Evolutionary conservation across 2,329 filamentous ascomycete species (phyloP).

Genomic region (Akanthomyces muscarius): DNA sequence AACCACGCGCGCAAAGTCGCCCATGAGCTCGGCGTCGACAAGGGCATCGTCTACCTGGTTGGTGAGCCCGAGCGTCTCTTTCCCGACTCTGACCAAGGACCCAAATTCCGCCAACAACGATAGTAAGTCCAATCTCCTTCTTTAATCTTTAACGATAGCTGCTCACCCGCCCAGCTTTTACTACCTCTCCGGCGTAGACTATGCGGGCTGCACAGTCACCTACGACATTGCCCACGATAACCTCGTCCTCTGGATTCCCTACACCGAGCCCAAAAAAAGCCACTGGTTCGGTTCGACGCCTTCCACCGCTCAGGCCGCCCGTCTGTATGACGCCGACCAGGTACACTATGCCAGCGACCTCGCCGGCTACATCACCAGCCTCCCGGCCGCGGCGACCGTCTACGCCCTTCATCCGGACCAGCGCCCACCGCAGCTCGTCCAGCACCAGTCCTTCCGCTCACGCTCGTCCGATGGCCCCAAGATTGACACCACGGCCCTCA

Average conservation of each 20-base stretch:
- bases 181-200: conserved; percentile 53
- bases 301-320: conserved; percentile 56
- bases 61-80: conserved; percentile 49
- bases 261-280: conserved; percentile 56
- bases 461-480: conserved; percentile 31
- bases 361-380: conserved; percentile 38
- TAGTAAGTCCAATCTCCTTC: conserved; percentile 41
- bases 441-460: conserved; percentile 31
- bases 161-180: conserved; percentile 45
- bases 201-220: conserved; percentile 52
- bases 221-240: conserved; percentile 57
- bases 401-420: conserved; percentile 48
- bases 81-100: conserved; percentile 56
- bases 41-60: conserved; percentile 54
- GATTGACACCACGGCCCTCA: conserved; percentile 52
- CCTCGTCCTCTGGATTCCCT: conserved; percentile 70
- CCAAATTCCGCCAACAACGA: conserved; percentile 53
- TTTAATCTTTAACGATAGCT: neutral
- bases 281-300: conserved; percentile 64
- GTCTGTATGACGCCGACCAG: conserved; percentile 64
- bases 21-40: conserved; percentile 43
- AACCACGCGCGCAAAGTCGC: conserved; percentile 55
- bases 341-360: conserved; percentile 60
- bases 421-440: conserved; percentile 25
- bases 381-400: conserved; percentile 38